A percentile compares a stretch with the other conserved stretches of the same genome.
These are phyloP conservation scores for Exophiala spinifera DNA, from an alignment of 2,329 filamentous ascomycete genomes.

Conservation along the genomic window DNA sequence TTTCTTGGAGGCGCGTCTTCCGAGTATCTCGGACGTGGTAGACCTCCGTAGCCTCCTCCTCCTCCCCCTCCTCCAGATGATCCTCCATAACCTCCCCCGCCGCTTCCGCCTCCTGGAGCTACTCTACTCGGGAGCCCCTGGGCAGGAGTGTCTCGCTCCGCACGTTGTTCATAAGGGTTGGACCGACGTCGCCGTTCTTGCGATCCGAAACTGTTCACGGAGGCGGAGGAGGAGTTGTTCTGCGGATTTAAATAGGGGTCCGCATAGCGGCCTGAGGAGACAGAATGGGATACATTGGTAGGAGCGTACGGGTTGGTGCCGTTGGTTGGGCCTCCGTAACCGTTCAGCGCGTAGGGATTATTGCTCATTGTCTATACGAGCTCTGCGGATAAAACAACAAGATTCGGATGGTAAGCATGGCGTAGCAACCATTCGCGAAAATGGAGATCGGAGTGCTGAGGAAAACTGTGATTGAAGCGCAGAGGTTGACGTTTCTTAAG, in stretches of 20 bases:
- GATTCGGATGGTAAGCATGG: constrained; percentile 6
- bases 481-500: not conserved
- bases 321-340: constrained; percentile 14
- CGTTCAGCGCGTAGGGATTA: constrained; percentile 25
- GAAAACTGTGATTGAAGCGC: too few relatives aligned
- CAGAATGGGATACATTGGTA: constrained; percentile 16
- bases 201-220: constrained; percentile 27
- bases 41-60: constrained; percentile 22
- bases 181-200: constrained; percentile 24
- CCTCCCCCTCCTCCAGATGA: constrained; percentile 16
- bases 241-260: constrained; percentile 24
- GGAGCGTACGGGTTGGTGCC: constrained; percentile 25
- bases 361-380: constrained; percentile 16
- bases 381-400: not conserved
- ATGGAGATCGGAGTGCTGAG: too few relatives aligned
- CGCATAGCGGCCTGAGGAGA: constrained; percentile 19
- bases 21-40: constrained; percentile 20
- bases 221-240: constrained; percentile 27
- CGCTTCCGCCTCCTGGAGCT: constrained; percentile 16
- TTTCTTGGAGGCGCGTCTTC: constrained; percentile 13
- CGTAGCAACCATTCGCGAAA: not conserved
- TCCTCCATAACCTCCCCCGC: constrained; percentile 23
- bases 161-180: constrained; percentile 26
- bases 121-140: constrained; percentile 11
- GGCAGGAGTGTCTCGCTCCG: constrained; percentile 19